Conservation (phyloP, 2,329 filamentous ascomycete species). For the Paecilomyces niveus region DNA sequence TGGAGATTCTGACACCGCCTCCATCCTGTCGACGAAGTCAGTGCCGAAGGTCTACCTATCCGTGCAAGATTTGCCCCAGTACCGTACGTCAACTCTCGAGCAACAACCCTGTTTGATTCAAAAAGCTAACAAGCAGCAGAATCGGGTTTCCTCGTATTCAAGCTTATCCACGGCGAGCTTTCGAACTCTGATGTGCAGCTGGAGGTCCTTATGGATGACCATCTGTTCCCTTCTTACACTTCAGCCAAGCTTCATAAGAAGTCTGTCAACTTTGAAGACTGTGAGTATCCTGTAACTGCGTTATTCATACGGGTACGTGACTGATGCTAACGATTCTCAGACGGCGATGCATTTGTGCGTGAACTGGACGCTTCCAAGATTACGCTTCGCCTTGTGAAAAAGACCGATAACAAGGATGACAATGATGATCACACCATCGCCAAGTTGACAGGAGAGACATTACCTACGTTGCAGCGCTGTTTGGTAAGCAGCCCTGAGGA, state of each 20-base stretch:
- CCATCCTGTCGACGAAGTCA: neutral
- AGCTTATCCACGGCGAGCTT: slow-evolving; percentile 82
- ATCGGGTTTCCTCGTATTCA: slow-evolving; percentile 89
- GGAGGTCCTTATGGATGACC: slow-evolving; percentile 89
- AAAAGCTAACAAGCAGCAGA: slow-evolving; percentile 48
- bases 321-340: slow-evolving; percentile 24
- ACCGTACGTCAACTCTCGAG: slow-evolving; percentile 15
- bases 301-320: neutral
- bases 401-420: slow-evolving; percentile 64
- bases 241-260: slow-evolving; percentile 68
- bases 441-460: slow-evolving; percentile 74
- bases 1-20: neutral
- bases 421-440: slow-evolving; percentile 68
- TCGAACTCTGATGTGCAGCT: slow-evolving; percentile 68
- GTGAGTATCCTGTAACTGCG: slow-evolving; percentile 28
- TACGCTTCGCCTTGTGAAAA: slow-evolving; percentile 78
- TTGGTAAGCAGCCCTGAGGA: slow-evolving; percentile 50
- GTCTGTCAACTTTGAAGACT: slow-evolving; percentile 74
- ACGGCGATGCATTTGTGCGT: slow-evolving; percentile 90
- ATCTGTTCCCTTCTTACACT: slow-evolving; percentile 81
- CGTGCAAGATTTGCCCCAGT: slow-evolving; percentile 13
- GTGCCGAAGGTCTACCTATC: slow-evolving; percentile 2
- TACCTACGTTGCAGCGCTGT: slow-evolving; percentile 82
- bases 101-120: slow-evolving; percentile 36
- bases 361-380: slow-evolving; percentile 95